Evolutionary conservation across 805 yeast genomes (phyloP).

Genomic region (Kodamaea kaohsiungensis): DNA sequence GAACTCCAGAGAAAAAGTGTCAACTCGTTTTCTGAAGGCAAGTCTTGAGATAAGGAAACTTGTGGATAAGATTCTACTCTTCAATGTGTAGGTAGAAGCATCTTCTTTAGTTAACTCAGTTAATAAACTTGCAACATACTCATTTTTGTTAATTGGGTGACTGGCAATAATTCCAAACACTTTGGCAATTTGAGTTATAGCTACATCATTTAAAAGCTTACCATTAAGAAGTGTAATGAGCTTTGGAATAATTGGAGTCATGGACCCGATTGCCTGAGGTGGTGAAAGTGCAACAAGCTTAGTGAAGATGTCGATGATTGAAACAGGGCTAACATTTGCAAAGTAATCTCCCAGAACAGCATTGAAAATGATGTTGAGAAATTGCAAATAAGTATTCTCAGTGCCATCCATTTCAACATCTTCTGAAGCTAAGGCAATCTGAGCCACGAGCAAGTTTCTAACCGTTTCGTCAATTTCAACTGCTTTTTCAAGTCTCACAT

Average conservation of each 20-base stretch:
- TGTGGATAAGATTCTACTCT: slow-evolving; percentile 28
- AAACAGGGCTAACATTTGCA: background rate
- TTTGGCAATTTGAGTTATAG: slow-evolving; percentile 39
- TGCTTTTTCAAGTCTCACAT: slow-evolving; percentile 65
- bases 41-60: slow-evolving; percentile 52
- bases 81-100: background rate
- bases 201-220: slow-evolving; percentile 21
- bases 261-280: slow-evolving; percentile 20
- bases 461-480: slow-evolving; percentile 61
- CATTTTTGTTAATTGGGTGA: slow-evolving; percentile 29
- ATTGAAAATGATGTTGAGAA: slow-evolving; percentile 38
- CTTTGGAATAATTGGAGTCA: slow-evolving; percentile 18
- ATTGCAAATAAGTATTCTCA: slow-evolving; percentile 22
- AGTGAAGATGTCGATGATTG: slow-evolving; percentile 30
- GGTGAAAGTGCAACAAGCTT: slow-evolving; percentile 35
- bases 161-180: slow-evolving; percentile 51
- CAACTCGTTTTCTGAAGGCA: slow-evolving; percentile 25
- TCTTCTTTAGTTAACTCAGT: slow-evolving; percentile 16
- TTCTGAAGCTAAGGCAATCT: slow-evolving; percentile 15
- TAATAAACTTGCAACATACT: slow-evolving; percentile 3
- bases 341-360: slow-evolving; percentile 25
- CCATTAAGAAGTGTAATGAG: slow-evolving; percentile 28
- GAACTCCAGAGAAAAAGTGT: slow-evolving; percentile 1
- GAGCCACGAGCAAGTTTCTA: slow-evolving; percentile 22
- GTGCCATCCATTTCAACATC: slow-evolving; percentile 19